Conservation (phyloP, 2,329 filamentous ascomycete species). For the Talaromyces sp. region DNA sequence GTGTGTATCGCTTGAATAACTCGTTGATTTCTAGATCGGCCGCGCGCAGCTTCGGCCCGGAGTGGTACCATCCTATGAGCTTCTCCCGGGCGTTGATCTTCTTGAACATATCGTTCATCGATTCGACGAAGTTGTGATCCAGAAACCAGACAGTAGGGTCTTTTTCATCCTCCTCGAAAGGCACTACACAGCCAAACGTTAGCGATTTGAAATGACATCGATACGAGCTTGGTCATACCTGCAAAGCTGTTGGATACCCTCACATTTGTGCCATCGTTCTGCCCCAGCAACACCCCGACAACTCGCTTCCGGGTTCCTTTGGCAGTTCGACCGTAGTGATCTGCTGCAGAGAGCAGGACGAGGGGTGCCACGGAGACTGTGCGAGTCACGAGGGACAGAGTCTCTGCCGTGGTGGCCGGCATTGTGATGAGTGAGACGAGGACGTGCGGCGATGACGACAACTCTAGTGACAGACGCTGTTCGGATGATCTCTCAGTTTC, state of each 20-base stretch:
- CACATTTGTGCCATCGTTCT: constrained; percentile 94
- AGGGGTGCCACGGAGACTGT: constrained; percentile 96
- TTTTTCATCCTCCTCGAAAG: constrained; percentile 98
- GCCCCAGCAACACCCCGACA: constrained; percentile 88
- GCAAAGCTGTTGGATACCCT: constrained; percentile 99
- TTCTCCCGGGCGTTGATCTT: constrained; percentile 99
- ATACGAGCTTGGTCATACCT: constrained; percentile 51
- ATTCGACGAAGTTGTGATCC: constrained; percentile 98
- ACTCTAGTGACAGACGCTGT: not conserved
- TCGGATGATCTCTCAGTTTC: not conserved
- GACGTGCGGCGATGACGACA: not conserved
- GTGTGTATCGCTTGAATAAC: constrained; percentile 98
- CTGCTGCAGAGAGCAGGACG: constrained; percentile 94
- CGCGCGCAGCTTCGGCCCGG: constrained; percentile 90
- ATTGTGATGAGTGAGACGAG: constrained; percentile 53
- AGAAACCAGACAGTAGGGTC: constrained; percentile 98
- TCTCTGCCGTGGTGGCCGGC: constrained; percentile 96
- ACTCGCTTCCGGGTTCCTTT: constrained; percentile 87
- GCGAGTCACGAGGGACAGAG: constrained; percentile 86
- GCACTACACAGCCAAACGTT: constrained; percentile 59
- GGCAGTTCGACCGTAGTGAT: constrained; percentile 93
- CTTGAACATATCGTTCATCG: constrained; percentile 99
- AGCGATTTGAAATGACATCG: not conserved
- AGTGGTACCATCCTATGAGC: constrained; percentile 99
- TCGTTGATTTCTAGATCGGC: constrained; percentile 99